phyloP scores from a whole-genome alignment of 176 grass and related monocot species.

The Elymus sibiricus region DNA sequence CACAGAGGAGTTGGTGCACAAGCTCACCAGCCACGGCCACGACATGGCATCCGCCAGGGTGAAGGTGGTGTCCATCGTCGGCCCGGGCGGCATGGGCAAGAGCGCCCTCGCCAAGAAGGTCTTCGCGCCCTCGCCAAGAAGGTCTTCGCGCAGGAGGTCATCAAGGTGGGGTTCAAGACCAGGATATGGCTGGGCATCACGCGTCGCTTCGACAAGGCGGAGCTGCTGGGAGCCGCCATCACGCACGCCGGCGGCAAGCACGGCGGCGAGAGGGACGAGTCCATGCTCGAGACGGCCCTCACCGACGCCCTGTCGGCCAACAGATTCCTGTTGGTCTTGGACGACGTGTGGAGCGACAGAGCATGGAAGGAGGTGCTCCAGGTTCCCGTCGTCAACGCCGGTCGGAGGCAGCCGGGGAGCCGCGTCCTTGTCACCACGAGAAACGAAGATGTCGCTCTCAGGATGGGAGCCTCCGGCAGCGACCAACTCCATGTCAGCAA shows the following conservation, averaged over 20 bases:
- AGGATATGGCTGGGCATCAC: not conserved
- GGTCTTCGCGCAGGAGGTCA: not conserved
- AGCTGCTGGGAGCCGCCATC: not conserved
- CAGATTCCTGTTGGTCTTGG: not conserved
- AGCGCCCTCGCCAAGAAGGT: not conserved
- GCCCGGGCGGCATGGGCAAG: not conserved
- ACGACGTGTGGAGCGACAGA: not conserved
- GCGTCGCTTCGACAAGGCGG: not conserved
- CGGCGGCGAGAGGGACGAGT: not conserved
- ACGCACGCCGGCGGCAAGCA: not conserved
- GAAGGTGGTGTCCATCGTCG: not conserved
- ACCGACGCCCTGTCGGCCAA: not conserved
- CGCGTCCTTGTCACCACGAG: not conserved
- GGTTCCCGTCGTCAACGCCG: not conserved
- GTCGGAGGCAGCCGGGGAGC: not conserved
- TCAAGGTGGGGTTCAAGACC: not conserved
- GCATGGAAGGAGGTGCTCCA: not conserved
- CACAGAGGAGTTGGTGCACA: not conserved
- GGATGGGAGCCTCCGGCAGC: not conserved
- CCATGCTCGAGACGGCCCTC: not conserved
- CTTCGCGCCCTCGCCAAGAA: not conserved
- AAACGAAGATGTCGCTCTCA: not conserved
- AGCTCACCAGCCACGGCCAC: not conserved
- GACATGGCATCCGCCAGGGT: not conserved
- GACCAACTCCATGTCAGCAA: not conserved